A percentile compares a stretch with the other conserved stretches of the same genome.
Conservation (phyloP, 148 eudicot species). For the Simmondsia chinensis region DNA sequence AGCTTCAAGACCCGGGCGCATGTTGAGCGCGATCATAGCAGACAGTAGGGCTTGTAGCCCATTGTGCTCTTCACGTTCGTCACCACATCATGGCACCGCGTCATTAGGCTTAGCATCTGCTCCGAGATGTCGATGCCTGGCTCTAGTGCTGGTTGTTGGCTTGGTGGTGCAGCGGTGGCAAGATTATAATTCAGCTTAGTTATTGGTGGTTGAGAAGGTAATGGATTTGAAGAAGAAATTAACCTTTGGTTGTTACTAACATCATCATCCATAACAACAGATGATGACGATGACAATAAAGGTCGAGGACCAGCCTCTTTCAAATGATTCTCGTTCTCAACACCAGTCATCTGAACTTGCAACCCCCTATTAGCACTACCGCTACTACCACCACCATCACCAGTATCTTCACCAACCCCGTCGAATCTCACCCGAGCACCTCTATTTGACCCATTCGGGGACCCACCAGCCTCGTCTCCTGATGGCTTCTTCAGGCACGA, state of each 20-base stretch:
- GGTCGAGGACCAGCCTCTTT: conserved; percentile 28
- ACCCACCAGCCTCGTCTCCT: conserved; percentile 35
- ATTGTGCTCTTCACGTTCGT: conserved; percentile 28
- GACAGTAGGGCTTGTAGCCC: conserved; percentile 68
- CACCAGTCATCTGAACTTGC: conserved; percentile 19
- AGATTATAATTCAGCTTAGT: too few relatives aligned
- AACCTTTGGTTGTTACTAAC: conserved; percentile 48
- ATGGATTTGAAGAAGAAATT: conserved; percentile 21
- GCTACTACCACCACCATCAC: too few relatives aligned
- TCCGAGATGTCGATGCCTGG: conserved; percentile 44
- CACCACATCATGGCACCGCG: conserved; percentile 59
- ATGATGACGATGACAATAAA: conserved; percentile 21
- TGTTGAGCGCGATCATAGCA: conserved; percentile 34
- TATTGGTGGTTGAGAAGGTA: too few relatives aligned
- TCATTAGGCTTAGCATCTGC: conserved; percentile 53
- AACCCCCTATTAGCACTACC: too few relatives aligned
- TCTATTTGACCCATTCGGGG: conserved; percentile 24
- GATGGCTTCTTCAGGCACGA: conserved; percentile 68
- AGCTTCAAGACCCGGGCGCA: too few relatives aligned
- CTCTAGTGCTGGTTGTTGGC: conserved; percentile 2
- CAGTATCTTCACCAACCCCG: conserved; percentile 46
- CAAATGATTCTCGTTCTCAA: conserved; percentile 32
- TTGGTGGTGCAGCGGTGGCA: too few relatives aligned
- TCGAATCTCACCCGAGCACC: conserved; percentile 57
- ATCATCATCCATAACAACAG: conserved; percentile 50